Percentiles rank a stretch among this genome's conserved stretches.
phyloP scores from a whole-genome alignment of 2,329 filamentous ascomycete genomes.

The Ophiostoma angusticollis region DNA sequence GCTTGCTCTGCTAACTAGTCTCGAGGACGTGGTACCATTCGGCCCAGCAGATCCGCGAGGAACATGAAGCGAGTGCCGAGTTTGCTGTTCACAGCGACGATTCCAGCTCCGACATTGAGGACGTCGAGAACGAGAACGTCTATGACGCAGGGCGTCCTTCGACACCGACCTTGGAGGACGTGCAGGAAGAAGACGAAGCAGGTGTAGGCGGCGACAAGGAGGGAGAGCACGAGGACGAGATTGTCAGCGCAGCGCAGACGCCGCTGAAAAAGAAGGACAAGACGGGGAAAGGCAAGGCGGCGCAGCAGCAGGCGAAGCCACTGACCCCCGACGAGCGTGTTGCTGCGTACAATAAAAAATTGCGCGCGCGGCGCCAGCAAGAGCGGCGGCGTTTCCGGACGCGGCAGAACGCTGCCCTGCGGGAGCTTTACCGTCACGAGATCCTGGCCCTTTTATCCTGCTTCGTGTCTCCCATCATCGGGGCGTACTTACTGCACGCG shows the following conservation, averaged over 20 bases:
- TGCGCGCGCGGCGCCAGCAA: slow-evolving; percentile 10
- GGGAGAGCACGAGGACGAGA: too few species aligned
- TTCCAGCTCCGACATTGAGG: slow-evolving; percentile 13
- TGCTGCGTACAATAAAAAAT: slow-evolving; percentile 6
- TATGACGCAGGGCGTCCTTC: background rate
- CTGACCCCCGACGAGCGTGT: slow-evolving; percentile 2
- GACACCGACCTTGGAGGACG: slow-evolving; percentile 24
- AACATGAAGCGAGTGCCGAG: slow-evolving; percentile 31
- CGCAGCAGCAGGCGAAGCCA: background rate
- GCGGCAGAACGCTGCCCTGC: slow-evolving; percentile 28
- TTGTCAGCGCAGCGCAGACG: too few species aligned
- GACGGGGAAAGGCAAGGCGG: background rate
- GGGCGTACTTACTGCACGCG: slow-evolving; percentile 72
- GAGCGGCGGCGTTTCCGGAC: slow-evolving; percentile 14
- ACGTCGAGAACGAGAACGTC: slow-evolving; percentile 1
- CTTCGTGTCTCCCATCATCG: slow-evolving; percentile 63
- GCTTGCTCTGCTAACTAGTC: background rate
- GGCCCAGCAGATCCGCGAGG: slow-evolving; percentile 48
- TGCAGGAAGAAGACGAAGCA: slow-evolving; percentile 30
- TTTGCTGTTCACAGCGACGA: slow-evolving; percentile 33
- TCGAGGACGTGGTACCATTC: slow-evolving; percentile 60
- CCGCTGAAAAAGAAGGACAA: background rate
- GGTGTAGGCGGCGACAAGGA: background rate
- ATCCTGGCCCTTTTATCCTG: slow-evolving; percentile 61
- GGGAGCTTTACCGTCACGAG: slow-evolving; percentile 64